phyloP scores from a whole-genome alignment of 371 early-diverging fungal genomes.

The Haplosporangium sp. region DNA sequence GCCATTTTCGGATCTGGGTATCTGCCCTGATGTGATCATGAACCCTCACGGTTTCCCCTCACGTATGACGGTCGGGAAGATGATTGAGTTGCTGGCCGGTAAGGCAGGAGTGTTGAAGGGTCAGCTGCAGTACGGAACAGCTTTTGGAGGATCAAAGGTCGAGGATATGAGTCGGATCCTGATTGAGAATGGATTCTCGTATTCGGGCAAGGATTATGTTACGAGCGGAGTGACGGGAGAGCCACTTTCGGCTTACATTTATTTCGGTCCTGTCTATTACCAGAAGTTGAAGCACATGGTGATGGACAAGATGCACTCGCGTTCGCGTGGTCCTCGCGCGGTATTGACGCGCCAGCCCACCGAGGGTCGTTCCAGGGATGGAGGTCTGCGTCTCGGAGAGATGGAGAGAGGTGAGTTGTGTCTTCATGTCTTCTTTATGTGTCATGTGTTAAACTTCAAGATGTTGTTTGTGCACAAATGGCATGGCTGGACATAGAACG shows the following conservation, averaged over 20 bases:
- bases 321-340: conserved; percentile 96
- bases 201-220: conserved; percentile 99
- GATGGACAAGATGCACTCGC: conserved; percentile 99
- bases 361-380: conserved; percentile 98
- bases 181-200: conserved; percentile 95
- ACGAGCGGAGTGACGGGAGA: conserved; percentile 97
- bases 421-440: background rate
- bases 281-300: conserved; percentile 99
- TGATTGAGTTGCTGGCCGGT: conserved; percentile 98
- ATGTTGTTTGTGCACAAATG: too few relatives aligned
- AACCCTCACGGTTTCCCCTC: conserved; percentile 99
- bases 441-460: background rate
- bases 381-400: conserved; percentile 98
- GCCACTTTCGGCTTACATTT: conserved; percentile 94
- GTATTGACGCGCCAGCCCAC: conserved; percentile 98
- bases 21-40: conserved; percentile 99
- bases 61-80: conserved; percentile 99
- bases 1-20: conserved; percentile 98
- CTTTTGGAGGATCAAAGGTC: conserved; percentile 96
- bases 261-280: conserved; percentile 99
- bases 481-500: too few relatives aligned
- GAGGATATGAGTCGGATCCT: conserved; percentile 96
- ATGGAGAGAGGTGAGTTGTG: conserved; percentile 89
- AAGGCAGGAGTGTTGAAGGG: conserved; percentile 98
- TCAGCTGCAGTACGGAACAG: conserved; percentile 97